These are phyloP conservation scores for Hyphopichia wangnamkhiaoensis DNA, from an alignment of 1,139 yeast genomes.

Conservation along the genomic window DNA sequence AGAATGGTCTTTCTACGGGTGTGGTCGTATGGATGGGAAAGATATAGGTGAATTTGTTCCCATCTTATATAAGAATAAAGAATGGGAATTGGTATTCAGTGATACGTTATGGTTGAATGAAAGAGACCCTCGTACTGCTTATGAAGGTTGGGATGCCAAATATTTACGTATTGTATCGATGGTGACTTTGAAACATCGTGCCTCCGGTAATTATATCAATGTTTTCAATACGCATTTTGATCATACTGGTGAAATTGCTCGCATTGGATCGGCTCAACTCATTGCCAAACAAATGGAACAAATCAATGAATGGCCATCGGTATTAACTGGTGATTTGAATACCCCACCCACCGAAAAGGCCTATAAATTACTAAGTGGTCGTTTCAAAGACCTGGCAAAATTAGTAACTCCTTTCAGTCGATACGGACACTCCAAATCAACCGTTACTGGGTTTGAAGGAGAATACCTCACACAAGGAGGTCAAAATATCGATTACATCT, in stretches of 20 bases:
- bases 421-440: constrained; percentile 46
- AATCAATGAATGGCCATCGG: constrained; percentile 33
- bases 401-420: constrained; percentile 25
- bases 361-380: constrained; percentile 22
- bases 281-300: constrained; percentile 30
- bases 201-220: constrained; percentile 29
- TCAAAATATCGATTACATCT: constrained; percentile 52
- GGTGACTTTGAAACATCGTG: constrained; percentile 37
- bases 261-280: constrained; percentile 39
- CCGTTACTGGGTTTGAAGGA: constrained; percentile 54
- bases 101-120: constrained; percentile 41
- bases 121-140: constrained; percentile 23
- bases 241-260: constrained; percentile 41
- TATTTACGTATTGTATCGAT: constrained; percentile 47
- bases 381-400: constrained; percentile 31
- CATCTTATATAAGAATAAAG: constrained; percentile 25
- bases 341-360: constrained; percentile 16
- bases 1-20: constrained; percentile 36
- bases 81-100: constrained; percentile 33
- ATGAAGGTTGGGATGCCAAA: constrained; percentile 59
- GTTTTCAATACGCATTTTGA: constrained; percentile 52
- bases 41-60: constrained; percentile 39
- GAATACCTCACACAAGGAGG: constrained; percentile 29
- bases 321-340: constrained; percentile 26
- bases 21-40: constrained; percentile 36